Conservation (phyloP, 441 rosid genomes). For the Gossypium aridum region DNA sequence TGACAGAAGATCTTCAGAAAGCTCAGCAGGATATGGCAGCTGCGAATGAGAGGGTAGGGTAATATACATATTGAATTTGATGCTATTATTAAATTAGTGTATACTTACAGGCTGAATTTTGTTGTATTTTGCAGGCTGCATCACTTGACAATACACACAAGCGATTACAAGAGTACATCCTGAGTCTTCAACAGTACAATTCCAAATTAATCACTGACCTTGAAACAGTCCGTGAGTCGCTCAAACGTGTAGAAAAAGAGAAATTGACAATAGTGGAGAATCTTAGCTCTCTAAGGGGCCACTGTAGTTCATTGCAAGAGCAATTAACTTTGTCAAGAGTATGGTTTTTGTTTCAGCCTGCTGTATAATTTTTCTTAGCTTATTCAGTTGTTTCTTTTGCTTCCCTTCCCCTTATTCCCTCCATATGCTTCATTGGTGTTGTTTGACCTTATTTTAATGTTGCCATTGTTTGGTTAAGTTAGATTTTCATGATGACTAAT, state of each 20-base stretch:
- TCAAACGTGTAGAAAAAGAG: conserved; percentile 66
- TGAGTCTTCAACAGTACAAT: conserved; percentile 74
- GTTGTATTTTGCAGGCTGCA: conserved; percentile 39
- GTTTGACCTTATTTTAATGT: background rate
- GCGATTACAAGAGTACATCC: conserved; percentile 77
- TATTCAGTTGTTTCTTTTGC: background rate
- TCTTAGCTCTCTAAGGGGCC: conserved; percentile 79
- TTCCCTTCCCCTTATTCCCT: background rate
- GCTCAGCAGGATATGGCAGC: conserved; percentile 60
- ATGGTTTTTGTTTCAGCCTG: conserved; percentile 14
- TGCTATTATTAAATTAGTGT: background rate
- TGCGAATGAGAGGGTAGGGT: conserved; percentile 64
- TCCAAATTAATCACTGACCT: conserved; percentile 65
- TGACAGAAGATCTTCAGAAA: conserved; percentile 64
- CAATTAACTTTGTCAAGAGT: conserved; percentile 70
- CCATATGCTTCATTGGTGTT: background rate
- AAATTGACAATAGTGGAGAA: conserved; percentile 76
- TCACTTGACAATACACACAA: conserved; percentile 72
- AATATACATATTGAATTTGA: background rate
- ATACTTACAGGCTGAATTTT: background rate
- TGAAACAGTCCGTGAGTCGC: conserved; percentile 46
- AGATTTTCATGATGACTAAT: background rate
- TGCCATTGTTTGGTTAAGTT: background rate
- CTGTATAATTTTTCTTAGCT: background rate
- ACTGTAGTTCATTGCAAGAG: conserved; percentile 68